These are phyloP conservation scores for Phoenix roebelenii DNA, from an alignment of 176 grass and related monocot genomes.

Conservation along the genomic window DNA sequence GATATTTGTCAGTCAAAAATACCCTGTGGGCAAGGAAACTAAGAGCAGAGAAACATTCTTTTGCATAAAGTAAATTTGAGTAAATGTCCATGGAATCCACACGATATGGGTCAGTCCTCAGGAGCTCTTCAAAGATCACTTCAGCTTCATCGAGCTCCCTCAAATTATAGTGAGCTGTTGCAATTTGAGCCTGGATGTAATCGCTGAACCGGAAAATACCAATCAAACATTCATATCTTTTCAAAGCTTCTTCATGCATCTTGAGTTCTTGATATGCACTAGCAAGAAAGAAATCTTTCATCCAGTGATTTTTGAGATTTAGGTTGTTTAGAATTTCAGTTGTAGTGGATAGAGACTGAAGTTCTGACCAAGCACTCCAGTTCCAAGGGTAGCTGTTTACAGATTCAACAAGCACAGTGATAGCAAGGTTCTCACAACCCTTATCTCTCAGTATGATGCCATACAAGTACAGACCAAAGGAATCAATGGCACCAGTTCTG, in stretches of 20 bases:
- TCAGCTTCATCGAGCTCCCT: conserved; percentile 96
- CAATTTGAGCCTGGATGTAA: conserved; percentile 94
- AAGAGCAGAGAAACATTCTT: conserved; percentile 79
- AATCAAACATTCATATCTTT: conserved; percentile 72
- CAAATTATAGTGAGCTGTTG: conserved; percentile 83
- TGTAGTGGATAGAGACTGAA: conserved; percentile 66
- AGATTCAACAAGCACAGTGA: conserved; percentile 66
- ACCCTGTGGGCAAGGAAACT: conserved; percentile 97
- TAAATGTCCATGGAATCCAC: conserved; percentile 96
- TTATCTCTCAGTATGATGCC: conserved; percentile 84
- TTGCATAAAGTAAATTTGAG: conserved; percentile 92
- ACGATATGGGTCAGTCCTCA: conserved; percentile 84
- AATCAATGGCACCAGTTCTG: conserved; percentile 73
- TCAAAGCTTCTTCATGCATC: conserved; percentile 85
- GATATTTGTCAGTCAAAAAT: conserved; percentile 95
- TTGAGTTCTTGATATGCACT: conserved; percentile 82
- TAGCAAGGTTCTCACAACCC: conserved; percentile 58
- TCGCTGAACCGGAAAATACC: conserved; percentile 61
- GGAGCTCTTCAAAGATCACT: conserved; percentile 93
- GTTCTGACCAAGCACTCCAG: conserved; percentile 93
- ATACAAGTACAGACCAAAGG: conserved; percentile 85
- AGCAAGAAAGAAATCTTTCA: conserved; percentile 98
- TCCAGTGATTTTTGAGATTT: conserved; percentile 95
- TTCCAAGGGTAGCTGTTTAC: conserved; percentile 96
- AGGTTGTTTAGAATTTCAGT: conserved; percentile 70